Evolutionary conservation across 2,329 filamentous ascomycete genomes (phyloP), one percentile per base, ranked within the genome.

Genomic region (Plectosphaerella sp.): DNA sequence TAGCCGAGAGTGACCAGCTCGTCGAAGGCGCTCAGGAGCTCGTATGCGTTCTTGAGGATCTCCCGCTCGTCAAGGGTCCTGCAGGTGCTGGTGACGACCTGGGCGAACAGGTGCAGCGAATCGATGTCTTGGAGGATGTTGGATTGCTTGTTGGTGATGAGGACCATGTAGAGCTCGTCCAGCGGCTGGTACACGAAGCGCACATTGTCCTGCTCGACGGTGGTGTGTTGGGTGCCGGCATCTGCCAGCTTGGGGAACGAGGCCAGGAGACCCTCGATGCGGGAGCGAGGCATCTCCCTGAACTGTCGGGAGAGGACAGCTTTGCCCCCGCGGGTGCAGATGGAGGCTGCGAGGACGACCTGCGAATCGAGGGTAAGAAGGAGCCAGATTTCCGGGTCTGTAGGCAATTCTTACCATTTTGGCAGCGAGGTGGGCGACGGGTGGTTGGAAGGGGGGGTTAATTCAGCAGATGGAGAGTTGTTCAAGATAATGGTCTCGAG

Each of bases 41-140:
- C 95, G 68, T 95, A 99, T 50, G 94, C 90, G 82, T 97, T 96
- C 70, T 87, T 88, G 56, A 94, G 66, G 60, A 99, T 99, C 70
- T 99, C 95, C 57, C 92, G 83, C 77, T 99, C 95, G 65, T 99
- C 95, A 55, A 97, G 72, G 62, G 84, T 96, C 76, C 93, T 95
- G 84, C 94, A 99, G 66, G 95, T 93, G 72, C 89, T 96, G 54
- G 89, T 91, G 51, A 97, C 94, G 15, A 99, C 93, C 76, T 99
- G 94, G 54, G 93, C 93, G 69, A 99, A 99, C 18, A 99, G 82
- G 71, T 99, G 95, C 55, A 99, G 83, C 54, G 94, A 96, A 74
- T 97, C 94, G 71, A 99, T 99, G 72, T 99, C 94, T 75, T 99
- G 94, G 49, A 99, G 82, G 62, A 99, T 99, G 75, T 99, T 99